Evolutionary conservation across 2,329 filamentous ascomycete species (phyloP).

Genomic region (Endocalyx cinctus): DNA sequence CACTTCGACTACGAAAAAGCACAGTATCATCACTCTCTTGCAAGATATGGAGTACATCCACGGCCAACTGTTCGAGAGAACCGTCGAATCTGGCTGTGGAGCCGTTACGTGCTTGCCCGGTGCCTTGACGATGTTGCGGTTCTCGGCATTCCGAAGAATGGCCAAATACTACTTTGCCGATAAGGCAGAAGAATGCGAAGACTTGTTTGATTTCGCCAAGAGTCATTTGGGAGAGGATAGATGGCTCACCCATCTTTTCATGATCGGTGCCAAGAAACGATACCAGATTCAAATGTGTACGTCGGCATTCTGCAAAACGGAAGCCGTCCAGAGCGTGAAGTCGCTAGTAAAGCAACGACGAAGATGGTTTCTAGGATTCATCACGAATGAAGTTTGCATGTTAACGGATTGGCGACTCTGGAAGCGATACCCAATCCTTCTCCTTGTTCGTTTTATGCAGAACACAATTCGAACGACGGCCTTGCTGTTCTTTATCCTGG

Average conservation of each 20-base stretch:
- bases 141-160: constrained; percentile 95
- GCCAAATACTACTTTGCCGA: constrained; percentile 98
- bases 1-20: constrained; percentile 84
- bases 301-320: constrained; percentile 96
- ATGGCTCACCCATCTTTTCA: constrained; percentile 97
- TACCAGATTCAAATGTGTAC: constrained; percentile 99
- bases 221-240: constrained; percentile 92
- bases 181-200: constrained; percentile 90
- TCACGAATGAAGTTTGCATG: constrained; percentile 98
- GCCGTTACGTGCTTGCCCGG: constrained; percentile 93
- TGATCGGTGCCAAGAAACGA: constrained; percentile 89
- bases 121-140: constrained; percentile 90
- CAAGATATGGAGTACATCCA: constrained; percentile 99
- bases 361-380: constrained; percentile 94
- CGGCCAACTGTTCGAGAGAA: constrained; percentile 91
- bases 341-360: constrained; percentile 90
- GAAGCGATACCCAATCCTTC: constrained; percentile 83
- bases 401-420: constrained; percentile 89
- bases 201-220: constrained; percentile 95
- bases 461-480: constrained; percentile 95
- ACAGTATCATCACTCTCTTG: constrained; percentile 83
- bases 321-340: constrained; percentile 83
- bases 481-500: constrained; percentile 89
- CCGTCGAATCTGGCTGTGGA: constrained; percentile 90
- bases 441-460: constrained; percentile 85